A percentile compares a stretch with the other conserved stretches of the same genome.
Conservation (phyloP, 164 flowering plant genomes). For the Sedum album region DNA sequence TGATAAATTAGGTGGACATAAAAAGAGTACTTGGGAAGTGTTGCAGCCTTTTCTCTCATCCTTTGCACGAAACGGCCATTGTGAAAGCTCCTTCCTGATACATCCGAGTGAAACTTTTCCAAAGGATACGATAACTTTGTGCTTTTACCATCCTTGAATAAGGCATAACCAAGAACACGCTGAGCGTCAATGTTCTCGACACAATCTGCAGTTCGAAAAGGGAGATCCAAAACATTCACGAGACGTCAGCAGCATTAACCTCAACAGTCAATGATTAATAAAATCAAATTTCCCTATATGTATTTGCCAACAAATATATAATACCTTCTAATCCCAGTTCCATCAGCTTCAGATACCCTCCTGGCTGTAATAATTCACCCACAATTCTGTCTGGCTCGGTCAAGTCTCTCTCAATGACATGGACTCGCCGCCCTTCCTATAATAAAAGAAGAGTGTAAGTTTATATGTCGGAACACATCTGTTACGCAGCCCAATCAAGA, state of each 20-base stretch:
- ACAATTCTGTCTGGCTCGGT: slow-evolving; percentile 40
- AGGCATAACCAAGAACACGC: slow-evolving; percentile 32
- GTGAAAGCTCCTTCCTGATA: slow-evolving; percentile 42
- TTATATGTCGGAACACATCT: not conserved
- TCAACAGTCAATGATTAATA: not conserved
- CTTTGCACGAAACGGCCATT: slow-evolving; percentile 40
- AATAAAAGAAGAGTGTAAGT: not conserved
- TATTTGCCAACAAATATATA: not conserved
- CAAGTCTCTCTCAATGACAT: slow-evolving; percentile 46
- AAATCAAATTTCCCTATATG: not conserved
- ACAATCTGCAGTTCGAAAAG: slow-evolving; percentile 32
- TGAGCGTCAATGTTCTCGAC: slow-evolving; percentile 43
- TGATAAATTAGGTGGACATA: not conserved
- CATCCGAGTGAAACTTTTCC: slow-evolving; percentile 34
- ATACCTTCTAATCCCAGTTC: slow-evolving; percentile 46
- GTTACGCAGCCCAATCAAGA: not conserved
- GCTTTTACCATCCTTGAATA: slow-evolving; percentile 35
- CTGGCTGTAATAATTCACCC: slow-evolving; percentile 49
- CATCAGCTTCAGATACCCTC: slow-evolving; percentile 41
- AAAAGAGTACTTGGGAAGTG: slow-evolving; percentile 31
- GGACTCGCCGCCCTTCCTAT: slow-evolving; percentile 45
- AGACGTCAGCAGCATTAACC: not conserved
- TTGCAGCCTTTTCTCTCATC: slow-evolving; percentile 39
- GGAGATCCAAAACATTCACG: not conserved
- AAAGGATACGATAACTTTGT: slow-evolving; percentile 35